Evolutionary conservation across 2,329 filamentous ascomycete genomes (phyloP).

Genomic region (Xylariales sp.): DNA sequence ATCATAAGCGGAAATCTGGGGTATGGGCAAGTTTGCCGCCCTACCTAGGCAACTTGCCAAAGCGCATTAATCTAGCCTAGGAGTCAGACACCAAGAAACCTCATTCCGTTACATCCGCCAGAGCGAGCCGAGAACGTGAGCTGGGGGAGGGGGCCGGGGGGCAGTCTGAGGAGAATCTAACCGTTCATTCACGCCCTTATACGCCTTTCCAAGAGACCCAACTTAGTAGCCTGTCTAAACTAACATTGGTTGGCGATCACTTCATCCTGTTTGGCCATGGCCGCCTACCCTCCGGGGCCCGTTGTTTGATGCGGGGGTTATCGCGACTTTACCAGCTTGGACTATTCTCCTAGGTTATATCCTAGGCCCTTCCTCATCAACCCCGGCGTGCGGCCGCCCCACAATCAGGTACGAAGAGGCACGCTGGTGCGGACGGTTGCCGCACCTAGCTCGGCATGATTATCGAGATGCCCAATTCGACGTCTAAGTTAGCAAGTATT

Average conservation of each 20-base stretch:
- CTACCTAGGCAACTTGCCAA: conserved; percentile 1
- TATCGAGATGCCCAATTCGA: conserved; percentile 20
- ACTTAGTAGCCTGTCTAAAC: conserved; percentile 8
- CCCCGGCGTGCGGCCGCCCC: conserved; percentile 9
- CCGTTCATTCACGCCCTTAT: conserved; percentile 19
- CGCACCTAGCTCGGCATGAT: conserved; percentile 31
- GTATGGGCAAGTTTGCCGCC: conserved; percentile 20
- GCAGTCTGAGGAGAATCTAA: conserved; percentile 1
- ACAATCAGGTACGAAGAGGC: conserved; percentile 36
- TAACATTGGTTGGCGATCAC: conserved; percentile 27
- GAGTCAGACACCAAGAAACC: conserved; percentile 12
- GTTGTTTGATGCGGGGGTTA: conserved; percentile 13
- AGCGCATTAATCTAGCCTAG: conserved; percentile 16
- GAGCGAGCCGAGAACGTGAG: conserved; percentile 30
- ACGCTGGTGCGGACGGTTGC: conserved; percentile 32
- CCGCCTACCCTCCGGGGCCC: conserved; percentile 40
- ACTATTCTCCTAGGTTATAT: conserved; percentile 26
- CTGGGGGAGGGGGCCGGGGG: conserved; percentile 9
- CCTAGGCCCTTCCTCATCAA: conserved; percentile 5
- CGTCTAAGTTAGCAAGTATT: conserved; percentile 8
- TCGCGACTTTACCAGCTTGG: conserved; percentile 19
- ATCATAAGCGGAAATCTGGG: conserved; percentile 38
- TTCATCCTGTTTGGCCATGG: conserved; percentile 34
- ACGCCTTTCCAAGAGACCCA: background rate
- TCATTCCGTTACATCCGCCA: conserved; percentile 33